A percentile compares a stretch with the other conserved stretches of the same genome.
Evolutionary conservation across 441 rosid species (phyloP).

Genomic region (Euphorbia celastroides): DNA sequence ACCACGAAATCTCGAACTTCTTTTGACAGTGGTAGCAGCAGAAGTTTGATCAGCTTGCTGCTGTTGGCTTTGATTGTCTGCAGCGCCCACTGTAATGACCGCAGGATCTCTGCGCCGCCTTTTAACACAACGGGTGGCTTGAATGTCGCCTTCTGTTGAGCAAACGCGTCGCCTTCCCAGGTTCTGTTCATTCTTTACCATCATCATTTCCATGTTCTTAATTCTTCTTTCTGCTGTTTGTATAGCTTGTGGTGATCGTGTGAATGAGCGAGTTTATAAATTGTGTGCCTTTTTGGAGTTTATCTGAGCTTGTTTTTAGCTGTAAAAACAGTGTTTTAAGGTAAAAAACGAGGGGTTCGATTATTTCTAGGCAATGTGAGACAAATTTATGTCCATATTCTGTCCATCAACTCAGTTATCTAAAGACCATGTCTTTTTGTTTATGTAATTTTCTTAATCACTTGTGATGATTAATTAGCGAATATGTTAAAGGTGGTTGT

Average conservation of each 20-base stretch:
- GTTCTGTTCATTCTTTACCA: slow-evolving; percentile 37
- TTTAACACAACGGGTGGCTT: slow-evolving; percentile 29
- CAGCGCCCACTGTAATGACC: slow-evolving; percentile 9
- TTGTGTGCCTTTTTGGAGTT: slow-evolving; percentile 19
- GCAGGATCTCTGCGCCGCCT: slow-evolving; percentile 46
- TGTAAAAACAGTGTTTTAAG: slow-evolving; percentile 6
- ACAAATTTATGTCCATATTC: slow-evolving; percentile 18
- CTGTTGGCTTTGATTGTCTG: slow-evolving; percentile 14
- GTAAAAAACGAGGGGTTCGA: slow-evolving; percentile 28
- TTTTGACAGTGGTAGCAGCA: slow-evolving; percentile 41
- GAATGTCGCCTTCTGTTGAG: not conserved
- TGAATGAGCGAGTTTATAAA: slow-evolving; percentile 20
- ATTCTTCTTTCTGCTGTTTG: slow-evolving; percentile 1
- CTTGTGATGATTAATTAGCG: not conserved
- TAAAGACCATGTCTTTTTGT: not conserved
- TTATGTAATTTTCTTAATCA: slow-evolving; percentile 4
- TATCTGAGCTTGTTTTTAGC: slow-evolving; percentile 13
- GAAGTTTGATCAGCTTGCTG: slow-evolving; percentile 28
- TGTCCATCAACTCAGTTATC: slow-evolving; percentile 18
- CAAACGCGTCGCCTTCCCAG: slow-evolving; percentile 20
- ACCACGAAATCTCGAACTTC: slow-evolving; percentile 62
- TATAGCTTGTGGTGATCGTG: slow-evolving; percentile 7
- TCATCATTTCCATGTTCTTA: slow-evolving; percentile 27
- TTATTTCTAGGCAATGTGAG: slow-evolving; percentile 23
- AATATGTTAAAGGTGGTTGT: not conserved